Base-by-base conservation (phyloP, 2,329 filamentous ascomycete species). In the Curvularia lunata region DNA sequence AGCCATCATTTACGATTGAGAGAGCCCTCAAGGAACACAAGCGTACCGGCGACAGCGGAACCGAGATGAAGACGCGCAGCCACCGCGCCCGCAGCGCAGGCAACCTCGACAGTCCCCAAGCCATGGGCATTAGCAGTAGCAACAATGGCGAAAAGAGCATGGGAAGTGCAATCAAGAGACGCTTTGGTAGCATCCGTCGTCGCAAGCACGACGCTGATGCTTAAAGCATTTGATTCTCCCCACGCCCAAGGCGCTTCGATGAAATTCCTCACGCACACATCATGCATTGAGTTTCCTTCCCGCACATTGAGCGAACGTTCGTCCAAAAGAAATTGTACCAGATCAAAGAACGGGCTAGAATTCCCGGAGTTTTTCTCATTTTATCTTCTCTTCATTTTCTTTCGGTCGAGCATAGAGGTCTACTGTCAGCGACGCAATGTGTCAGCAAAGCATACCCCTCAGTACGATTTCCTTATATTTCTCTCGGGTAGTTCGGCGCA, bases 1-100 rank as follows among this genome's bases (percentile, higher is more conserved):
- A 94, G 72, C 90, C 91, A 2, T 86, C 85, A 2, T 95, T 85
- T 77, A 85, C 86, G 7, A 83, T 89, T 32, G 91, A 94, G 67
- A 85, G 85, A 61, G 84, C 86, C 1, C 77, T 88, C 21, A 90
- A 90, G 73, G 83, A 85, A 25, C 82, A 86, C 71, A 85, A 84
- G 69, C 74, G 73, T 49, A 66, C 75, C 56, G 71, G 72, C 47
- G 77, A 75, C 38, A 63, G 59, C 25, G 80, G 78, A 27, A 81
- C 78, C 18, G 80, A 82, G 62, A 73, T 82, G 76, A 71, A 67
- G 13, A 70, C 80, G 27, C 43, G 28, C n/a, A 75, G 75, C 43
- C 73, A 72, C 37, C 66, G 65, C 57, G 73, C 77, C 58, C 75
- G 71, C 54, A 75, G 73, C 52, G 68, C 77, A 28, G 77, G 75